phyloP scores from a whole-genome alignment of 1,284 basidiomycete species.

The Pascua sp. region DNA sequence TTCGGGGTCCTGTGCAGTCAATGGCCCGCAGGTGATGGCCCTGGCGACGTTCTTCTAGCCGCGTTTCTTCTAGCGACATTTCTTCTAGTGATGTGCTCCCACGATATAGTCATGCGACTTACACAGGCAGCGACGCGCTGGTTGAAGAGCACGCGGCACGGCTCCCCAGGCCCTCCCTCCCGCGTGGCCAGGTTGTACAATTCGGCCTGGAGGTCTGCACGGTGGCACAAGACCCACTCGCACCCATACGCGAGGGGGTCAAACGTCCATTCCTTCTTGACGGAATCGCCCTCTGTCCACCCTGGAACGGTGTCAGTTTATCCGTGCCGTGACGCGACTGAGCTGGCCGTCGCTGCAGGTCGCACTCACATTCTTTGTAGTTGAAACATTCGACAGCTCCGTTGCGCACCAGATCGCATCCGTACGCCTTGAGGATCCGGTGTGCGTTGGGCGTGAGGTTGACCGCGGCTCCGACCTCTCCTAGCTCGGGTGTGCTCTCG shows the following conservation, averaged over 20 bases:
- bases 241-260: too few species aligned
- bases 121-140: neutral
- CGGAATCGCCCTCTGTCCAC: too few species aligned
- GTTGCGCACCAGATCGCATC: constrained; percentile 16
- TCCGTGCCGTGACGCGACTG: too few species aligned
- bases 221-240: constrained; percentile 34
- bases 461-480: constrained; percentile 36
- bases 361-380: constrained; percentile 10
- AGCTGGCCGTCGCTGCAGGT: too few species aligned
- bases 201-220: constrained; percentile 38
- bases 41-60: too few species aligned
- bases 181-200: constrained; percentile 26
- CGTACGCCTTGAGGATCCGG: constrained; percentile 19
- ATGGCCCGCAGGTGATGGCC: too few species aligned
- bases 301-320: too few species aligned
- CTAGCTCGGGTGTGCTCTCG: constrained; percentile 23
- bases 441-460: constrained; percentile 30
- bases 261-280: too few species aligned
- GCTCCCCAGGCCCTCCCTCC: constrained; percentile 13
- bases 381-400: constrained; percentile 1
- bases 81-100: too few species aligned
- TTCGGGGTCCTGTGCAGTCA: constrained; percentile 22
- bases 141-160: neutral
- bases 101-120: too few species aligned
- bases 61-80: too few species aligned